Evolutionary conservation across 164 flowering plant species (phyloP).

Genomic region (Chloranthus sessilifolius): DNA sequence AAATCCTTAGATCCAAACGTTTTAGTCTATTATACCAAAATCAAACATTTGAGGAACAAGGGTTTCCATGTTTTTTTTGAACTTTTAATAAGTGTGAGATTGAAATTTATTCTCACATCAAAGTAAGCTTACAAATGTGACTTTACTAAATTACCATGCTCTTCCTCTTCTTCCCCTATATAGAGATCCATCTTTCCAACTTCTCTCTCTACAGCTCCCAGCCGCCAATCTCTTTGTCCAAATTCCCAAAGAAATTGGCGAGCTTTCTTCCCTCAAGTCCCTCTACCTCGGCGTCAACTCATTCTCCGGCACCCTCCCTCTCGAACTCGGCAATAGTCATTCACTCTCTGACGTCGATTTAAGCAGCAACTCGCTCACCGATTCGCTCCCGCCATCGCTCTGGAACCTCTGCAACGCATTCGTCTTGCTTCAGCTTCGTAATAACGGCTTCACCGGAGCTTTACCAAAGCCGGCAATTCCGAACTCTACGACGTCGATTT

Average conservation of each 20-base stretch:
- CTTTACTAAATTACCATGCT: too few species aligned
- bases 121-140: too few species aligned
- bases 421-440: constrained; percentile 55
- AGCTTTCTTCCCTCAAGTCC: constrained; percentile 65
- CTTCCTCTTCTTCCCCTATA: constrained; percentile 60
- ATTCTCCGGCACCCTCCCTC: constrained; percentile 62
- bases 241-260: constrained; percentile 72
- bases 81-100: too few species aligned
- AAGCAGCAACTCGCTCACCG: constrained; percentile 50
- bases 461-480: constrained; percentile 77
- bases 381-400: constrained; percentile 66
- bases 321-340: constrained; percentile 83
- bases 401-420: constrained; percentile 90
- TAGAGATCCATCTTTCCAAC: constrained; percentile 60
- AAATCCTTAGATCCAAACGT: too few species aligned
- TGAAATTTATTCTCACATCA: too few species aligned
- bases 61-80: too few species aligned
- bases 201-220: constrained; percentile 76
- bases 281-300: constrained; percentile 70
- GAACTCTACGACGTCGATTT: too few species aligned
- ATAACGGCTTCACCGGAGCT: constrained; percentile 60
- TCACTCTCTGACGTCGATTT: constrained; percentile 76
- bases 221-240: constrained; percentile 78
- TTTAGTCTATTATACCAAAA: too few species aligned
- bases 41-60: too few species aligned